Base-by-base conservation (phyloP, 2,329 filamentous ascomycete species). In the Colletotrichum godetiae region DNA sequence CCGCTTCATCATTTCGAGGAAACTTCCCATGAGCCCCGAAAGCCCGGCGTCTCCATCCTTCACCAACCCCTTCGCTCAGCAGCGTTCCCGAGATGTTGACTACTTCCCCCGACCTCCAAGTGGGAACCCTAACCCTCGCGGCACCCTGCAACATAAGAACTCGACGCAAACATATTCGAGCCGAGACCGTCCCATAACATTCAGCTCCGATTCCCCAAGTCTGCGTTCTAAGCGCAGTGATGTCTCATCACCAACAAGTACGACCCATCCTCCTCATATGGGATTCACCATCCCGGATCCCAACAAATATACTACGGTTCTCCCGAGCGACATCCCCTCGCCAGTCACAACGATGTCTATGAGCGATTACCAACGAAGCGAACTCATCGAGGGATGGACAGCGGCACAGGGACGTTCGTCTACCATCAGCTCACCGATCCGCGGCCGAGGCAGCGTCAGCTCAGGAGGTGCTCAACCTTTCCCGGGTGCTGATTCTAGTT, bases 171-270 rank as follows among this genome's bases (percentile, higher is more conserved):
- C 86, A 3, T 83, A 86, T 46, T 84, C 84, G n/a, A 86, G 84
- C 57, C 82, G 84, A 46, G 88, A 90, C 22, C 83, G 86, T 1
- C 86, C 88, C 0, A 80, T 86, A 5, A 88, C 88, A 0, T 86
- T 89, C 64, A 86, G 85, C 72, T 91, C 90, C 2, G 89, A 88
- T 55, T 89, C 90, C 1, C 89, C 88, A 0, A 92, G 90, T 76
- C 79, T 92, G 61, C 87, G 89, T 22, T 92, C 91, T 4, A 89
- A 88, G 75, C 86, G 87, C 37, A 92, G 91, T 75, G 91, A 92
- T 75, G 78, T 92, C 3, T 92, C 91, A 2, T 89, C 88, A 4
- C 88, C 88, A 13, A 87, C 87, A 19, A 89, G 86, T 72, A 86
- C 83, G 46, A 86, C 85, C 74, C 83, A 84, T 57, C 83, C 84